Percentiles rank a stretch among this genome's conserved stretches.
Conservation (phyloP, 352 stramenopile genomes). For the Plasmopara muralis region DNA sequence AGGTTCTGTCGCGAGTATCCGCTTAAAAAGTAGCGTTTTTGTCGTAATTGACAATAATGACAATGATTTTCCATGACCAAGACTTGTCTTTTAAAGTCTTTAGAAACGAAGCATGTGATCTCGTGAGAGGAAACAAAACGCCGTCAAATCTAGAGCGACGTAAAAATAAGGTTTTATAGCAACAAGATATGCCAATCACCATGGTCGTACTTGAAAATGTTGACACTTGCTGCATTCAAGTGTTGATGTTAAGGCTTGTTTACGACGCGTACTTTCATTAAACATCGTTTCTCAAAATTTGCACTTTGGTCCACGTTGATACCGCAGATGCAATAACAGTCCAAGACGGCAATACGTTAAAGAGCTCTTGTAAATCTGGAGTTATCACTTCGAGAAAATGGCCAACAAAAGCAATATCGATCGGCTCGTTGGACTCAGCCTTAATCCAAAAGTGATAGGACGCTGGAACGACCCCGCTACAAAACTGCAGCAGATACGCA, state of each 20-base stretch:
- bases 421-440: constrained; percentile 33
- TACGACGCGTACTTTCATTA: constrained; percentile 14
- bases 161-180: too few species aligned
- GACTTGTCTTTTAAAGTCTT: too few species aligned
- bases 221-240: too few species aligned
- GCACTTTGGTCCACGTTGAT: constrained; percentile 52
- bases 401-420: constrained; percentile 59
- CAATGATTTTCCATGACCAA: too few species aligned
- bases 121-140: too few species aligned
- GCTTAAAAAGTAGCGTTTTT: constrained; percentile 12
- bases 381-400: constrained; percentile 55
- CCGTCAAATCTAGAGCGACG: too few species aligned
- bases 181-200: too few species aligned
- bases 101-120: too few species aligned
- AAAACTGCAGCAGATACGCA: constrained; percentile 71
- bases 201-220: too few species aligned
- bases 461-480: constrained; percentile 42
- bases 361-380: constrained; percentile 40
- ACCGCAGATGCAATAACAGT: constrained; percentile 32
- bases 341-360: constrained; percentile 42
- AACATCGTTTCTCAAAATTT: constrained; percentile 38
- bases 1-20: constrained; percentile 52
- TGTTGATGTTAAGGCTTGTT: too few species aligned
- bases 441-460: constrained; percentile 80
- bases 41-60: too few species aligned